Conservation (phyloP, 108 stramenopile genomes). For the Schizochytrium sp. region DNA sequence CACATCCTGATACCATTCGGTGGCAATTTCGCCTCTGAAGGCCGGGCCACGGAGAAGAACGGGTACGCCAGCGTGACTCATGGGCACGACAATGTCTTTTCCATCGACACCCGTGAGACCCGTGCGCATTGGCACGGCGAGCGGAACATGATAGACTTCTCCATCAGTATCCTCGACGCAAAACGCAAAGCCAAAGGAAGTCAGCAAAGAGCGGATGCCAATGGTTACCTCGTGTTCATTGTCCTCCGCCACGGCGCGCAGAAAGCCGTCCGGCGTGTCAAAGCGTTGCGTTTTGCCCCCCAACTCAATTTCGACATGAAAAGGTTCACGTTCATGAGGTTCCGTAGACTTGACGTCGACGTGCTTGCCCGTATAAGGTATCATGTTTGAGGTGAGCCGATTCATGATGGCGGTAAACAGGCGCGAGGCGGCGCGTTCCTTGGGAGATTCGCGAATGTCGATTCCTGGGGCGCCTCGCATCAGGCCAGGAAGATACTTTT, state of each 20-base stretch:
- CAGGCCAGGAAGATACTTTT: neutral
- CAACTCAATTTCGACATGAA: neutral
- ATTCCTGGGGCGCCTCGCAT: neutral
- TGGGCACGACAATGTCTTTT: neutral
- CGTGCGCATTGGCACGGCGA: constrained; percentile 12
- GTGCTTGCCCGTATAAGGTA: neutral
- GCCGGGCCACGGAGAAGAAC: neutral
- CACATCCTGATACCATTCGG: neutral
- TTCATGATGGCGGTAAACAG: neutral
- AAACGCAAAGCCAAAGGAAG: neutral
- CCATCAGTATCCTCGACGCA: neutral
- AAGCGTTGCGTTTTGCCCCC: neutral
- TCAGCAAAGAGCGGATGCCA: neutral
- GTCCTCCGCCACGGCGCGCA: neutral
- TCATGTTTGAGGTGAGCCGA: neutral
- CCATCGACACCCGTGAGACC: neutral
- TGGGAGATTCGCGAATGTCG: neutral
- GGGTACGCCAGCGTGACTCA: neutral
- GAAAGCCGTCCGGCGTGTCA: neutral
- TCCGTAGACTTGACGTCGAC: neutral
- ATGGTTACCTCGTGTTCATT: neutral
- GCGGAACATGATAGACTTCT: neutral
- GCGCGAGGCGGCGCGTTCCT: neutral
- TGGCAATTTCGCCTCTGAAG: neutral
- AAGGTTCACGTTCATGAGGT: neutral